phyloP scores from a whole-genome alignment of 1,284 basidiomycete species.

The Papiliotrema flavescens region DNA sequence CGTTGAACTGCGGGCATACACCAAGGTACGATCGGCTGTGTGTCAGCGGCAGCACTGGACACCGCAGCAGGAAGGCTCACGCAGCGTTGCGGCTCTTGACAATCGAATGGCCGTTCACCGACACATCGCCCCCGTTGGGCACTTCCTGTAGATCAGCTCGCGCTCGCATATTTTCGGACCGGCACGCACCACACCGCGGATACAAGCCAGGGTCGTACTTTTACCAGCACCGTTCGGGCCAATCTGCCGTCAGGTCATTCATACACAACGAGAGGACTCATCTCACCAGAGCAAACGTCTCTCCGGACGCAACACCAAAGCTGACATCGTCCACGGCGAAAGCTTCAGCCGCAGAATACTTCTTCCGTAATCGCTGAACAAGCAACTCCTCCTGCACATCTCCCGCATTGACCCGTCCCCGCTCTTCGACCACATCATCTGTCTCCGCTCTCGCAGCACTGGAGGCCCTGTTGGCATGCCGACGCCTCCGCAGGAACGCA shows the following conservation, averaged over 20 bases:
- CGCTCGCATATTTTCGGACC: background rate
- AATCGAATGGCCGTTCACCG: constrained; percentile 63
- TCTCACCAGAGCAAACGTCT: constrained; percentile 59
- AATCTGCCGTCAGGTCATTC: constrained; percentile 38
- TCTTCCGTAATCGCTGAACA: constrained; percentile 64
- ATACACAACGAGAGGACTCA: background rate
- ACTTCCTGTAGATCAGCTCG: constrained; percentile 52
- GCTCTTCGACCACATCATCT: constrained; percentile 59
- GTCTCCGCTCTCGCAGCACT: background rate
- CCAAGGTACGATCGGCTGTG: constrained; percentile 52
- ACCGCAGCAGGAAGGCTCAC: constrained; percentile 50
- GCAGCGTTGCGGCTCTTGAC: constrained; percentile 60
- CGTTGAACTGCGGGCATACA: constrained; percentile 78
- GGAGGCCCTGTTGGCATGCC: constrained; percentile 2
- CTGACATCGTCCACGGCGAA: constrained; percentile 69
- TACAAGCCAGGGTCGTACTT: constrained; percentile 58
- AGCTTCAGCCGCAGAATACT: constrained; percentile 54
- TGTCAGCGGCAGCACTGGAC: background rate
- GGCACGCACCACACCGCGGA: constrained; percentile 26
- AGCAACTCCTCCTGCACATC: constrained; percentile 59
- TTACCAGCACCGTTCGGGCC: constrained; percentile 76
- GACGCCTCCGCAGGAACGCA: constrained; percentile 15
- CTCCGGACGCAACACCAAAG: constrained; percentile 62
- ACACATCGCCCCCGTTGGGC: constrained; percentile 63
- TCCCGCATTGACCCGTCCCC: constrained; percentile 49